Percentiles rank a stretch among this genome's conserved stretches.
Conservation (phyloP, 2,329 filamentous ascomycete species). For the Aspergillus sp. region DNA sequence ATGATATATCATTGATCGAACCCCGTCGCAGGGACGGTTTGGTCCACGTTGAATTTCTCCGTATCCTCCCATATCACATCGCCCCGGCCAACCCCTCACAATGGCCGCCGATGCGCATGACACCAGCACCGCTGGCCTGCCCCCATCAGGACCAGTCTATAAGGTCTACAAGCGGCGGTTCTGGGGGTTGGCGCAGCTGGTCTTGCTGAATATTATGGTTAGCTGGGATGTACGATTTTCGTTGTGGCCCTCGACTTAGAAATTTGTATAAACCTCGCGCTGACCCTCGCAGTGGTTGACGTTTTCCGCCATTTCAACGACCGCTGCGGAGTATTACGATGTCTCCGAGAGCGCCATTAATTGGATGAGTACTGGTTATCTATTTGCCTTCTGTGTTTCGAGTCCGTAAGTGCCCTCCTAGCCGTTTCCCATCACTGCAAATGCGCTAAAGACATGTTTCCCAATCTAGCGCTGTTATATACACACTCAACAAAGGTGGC, state of each 20-base stretch:
- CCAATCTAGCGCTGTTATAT: slow-evolving; percentile 60
- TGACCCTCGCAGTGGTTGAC: slow-evolving; percentile 72
- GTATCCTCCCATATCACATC: background rate
- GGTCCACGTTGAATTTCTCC: background rate
- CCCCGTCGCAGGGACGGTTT: background rate
- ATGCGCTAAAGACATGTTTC: background rate
- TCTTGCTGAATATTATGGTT: slow-evolving; percentile 85
- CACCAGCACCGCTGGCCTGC: slow-evolving; percentile 6
- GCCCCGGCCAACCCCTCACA: background rate
- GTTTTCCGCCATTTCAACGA: slow-evolving; percentile 77
- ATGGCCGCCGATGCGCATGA: slow-evolving; percentile 12
- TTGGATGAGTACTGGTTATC: slow-evolving; percentile 85
- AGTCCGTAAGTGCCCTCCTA: slow-evolving; percentile 56
- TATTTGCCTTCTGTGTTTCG: slow-evolving; percentile 76
- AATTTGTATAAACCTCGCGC: background rate
- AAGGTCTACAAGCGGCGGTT: slow-evolving; percentile 80
- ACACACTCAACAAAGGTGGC: slow-evolving; percentile 71
- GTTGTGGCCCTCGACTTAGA: background rate
- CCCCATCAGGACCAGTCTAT: slow-evolving; percentile 36
- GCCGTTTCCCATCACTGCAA: background rate
- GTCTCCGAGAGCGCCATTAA: slow-evolving; percentile 78
- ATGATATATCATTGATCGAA: background rate
- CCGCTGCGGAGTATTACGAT: slow-evolving; percentile 71
- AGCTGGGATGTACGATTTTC: slow-evolving; percentile 80
- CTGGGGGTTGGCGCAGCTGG: slow-evolving; percentile 81